Evolutionary conservation across 2,329 filamentous ascomycete genomes (phyloP), one percentile per base, ranked within the genome.

Genomic region (Penicillium sp.): DNA sequence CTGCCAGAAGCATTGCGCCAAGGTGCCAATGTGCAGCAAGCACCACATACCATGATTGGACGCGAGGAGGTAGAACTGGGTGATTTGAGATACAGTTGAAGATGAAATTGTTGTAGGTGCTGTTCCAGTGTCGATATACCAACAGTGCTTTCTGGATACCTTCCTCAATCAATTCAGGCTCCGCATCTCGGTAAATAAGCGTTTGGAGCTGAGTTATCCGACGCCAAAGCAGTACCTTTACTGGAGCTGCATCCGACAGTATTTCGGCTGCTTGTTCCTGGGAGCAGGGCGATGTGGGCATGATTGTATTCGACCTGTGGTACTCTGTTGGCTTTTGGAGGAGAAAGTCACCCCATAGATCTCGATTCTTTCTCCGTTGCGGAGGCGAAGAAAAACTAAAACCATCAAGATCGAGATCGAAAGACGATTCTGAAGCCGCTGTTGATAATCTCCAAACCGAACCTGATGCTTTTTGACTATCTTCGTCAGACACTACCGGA

Each of bases 21-120:
- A 84, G 76, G 55, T 84, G 80, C 78, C 82, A 85, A 56, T 85
- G 83, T 0, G 78, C 80, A 0, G 77, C 71, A 20, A 85, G 75
- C 46, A 82, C 79, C 12, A 83, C 75, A 53, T 84, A 84, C 83
- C 83, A 85, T 34, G 81, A 82, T 59, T 83, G 81, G 4, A 85
- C 76, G 12, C 79, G 79, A 9, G 77, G 61, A 1, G 81, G 80
- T 1, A 85, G 73, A 1, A 66, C 60, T 26, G 79, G 72, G 52
- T 83, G 81, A 52, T 80, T 67, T 2, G 73, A 67, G 10, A 82
- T 69, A 32, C 82, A 77, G 51, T 83, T 80, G 13, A 71, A 64
- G 59, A 83, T 80, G 56, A 85, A 81, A 1, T 71, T 71, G 1
- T 75, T 76, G 55, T 84, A 83, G 0, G 75, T 74, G 18, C 64